Percentiles rank a stretch among this genome's conserved stretches.
These are phyloP conservation scores for Waltergamsia citrina DNA, from an alignment of 2,329 filamentous ascomycete genomes.

Conservation along the genomic window DNA sequence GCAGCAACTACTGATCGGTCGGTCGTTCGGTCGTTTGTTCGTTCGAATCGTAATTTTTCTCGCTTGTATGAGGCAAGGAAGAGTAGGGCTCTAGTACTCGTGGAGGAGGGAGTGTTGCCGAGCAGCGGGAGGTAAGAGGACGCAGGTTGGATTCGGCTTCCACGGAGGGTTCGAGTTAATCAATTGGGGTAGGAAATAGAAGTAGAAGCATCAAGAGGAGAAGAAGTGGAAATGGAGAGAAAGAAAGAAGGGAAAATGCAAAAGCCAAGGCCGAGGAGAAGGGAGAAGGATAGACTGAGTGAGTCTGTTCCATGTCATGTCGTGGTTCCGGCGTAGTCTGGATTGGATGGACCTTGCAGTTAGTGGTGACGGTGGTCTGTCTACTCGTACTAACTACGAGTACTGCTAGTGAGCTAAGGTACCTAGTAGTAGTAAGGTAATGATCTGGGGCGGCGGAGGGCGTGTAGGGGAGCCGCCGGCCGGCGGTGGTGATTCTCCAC, in stretches of 20 bases:
- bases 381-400: not conserved
- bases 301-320: slow-evolving; percentile 5
- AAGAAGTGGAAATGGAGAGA: not conserved
- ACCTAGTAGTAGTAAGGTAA: not conserved
- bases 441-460: no score
- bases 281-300: not conserved
- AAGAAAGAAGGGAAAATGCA: not conserved
- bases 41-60: no score
- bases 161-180: not conserved
- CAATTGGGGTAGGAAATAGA: not conserved
- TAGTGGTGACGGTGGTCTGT: not conserved
- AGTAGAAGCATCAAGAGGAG: not conserved
- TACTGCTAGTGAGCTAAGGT: not conserved
- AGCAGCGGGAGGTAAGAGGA: not conserved
- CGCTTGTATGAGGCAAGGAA: no score
- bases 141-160: not conserved
- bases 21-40: no score
- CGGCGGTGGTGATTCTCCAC: no score
- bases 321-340: slow-evolving; percentile 1
- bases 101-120: not conserved
- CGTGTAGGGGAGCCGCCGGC: no score
- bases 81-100: no score
- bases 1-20: no score
- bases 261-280: not conserved
- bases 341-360: not conserved